Evolutionary conservation across 2,329 filamentous ascomycete genomes (phyloP).

Genomic region (Aureobasidium sp.): DNA sequence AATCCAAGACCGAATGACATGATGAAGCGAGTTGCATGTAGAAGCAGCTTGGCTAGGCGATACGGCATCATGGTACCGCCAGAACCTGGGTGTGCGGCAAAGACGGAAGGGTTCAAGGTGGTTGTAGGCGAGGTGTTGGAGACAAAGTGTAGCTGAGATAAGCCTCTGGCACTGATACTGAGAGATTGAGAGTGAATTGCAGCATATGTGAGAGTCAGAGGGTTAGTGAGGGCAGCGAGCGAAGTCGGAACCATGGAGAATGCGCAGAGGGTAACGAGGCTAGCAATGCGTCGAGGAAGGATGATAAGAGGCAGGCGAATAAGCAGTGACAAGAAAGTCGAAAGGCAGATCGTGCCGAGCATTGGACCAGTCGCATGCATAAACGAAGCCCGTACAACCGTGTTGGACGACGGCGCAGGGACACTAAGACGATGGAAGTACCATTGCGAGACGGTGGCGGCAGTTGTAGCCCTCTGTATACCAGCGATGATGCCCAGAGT

Average conservation of each 20-base stretch:
- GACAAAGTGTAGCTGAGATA: slow-evolving; percentile 77
- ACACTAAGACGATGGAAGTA: slow-evolving; percentile 90
- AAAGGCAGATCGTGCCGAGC: slow-evolving; percentile 86
- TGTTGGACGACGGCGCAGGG: slow-evolving; percentile 66
- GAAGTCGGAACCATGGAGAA: slow-evolving; percentile 79
- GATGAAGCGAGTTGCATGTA: slow-evolving; percentile 84
- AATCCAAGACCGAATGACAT: slow-evolving; percentile 88
- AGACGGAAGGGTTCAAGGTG: slow-evolving; percentile 39
- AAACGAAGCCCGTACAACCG: slow-evolving; percentile 76
- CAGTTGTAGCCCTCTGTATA: slow-evolving; percentile 83
- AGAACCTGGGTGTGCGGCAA: slow-evolving; percentile 29
- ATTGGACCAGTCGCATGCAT: slow-evolving; percentile 75
- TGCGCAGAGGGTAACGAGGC: slow-evolving; percentile 59
- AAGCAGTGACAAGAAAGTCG: slow-evolving; percentile 69
- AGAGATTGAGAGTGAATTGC: slow-evolving; percentile 88
- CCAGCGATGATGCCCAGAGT: slow-evolving; percentile 79
- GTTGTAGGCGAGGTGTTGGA: slow-evolving; percentile 65
- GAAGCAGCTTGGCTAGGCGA: slow-evolving; percentile 78
- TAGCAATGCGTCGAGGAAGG: slow-evolving; percentile 66
- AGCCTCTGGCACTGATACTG: slow-evolving; percentile 64
- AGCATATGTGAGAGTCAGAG: slow-evolving; percentile 82
- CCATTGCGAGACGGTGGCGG: slow-evolving; percentile 95
- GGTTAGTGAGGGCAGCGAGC: slow-evolving; percentile 79
- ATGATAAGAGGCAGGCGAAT: slow-evolving; percentile 79
- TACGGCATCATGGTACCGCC: slow-evolving; percentile 65